Evolutionary conservation across 2,329 filamentous ascomycete species (phyloP).

Genomic region (Paraphoma chrysanthemicola): DNA sequence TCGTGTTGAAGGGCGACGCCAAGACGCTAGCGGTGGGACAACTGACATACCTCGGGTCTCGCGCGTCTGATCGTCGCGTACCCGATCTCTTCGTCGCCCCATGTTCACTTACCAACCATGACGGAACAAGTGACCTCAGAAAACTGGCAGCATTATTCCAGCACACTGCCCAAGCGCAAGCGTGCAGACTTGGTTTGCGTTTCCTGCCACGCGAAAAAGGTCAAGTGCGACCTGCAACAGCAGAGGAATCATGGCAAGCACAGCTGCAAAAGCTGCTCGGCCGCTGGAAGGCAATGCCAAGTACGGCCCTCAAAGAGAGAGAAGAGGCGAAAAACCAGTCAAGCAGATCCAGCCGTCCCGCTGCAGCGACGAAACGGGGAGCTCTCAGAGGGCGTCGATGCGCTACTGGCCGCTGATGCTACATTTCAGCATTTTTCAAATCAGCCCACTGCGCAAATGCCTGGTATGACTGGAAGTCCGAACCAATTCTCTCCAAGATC

Average conservation of each 20-base stretch:
- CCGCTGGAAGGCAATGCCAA: constrained; percentile 13
- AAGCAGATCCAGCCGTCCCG: neutral
- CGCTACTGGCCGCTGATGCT: constrained; percentile 15
- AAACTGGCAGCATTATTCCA: constrained; percentile 25
- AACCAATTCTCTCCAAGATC: constrained; percentile 10
- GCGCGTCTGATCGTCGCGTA: no score
- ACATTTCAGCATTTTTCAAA: constrained; percentile 10
- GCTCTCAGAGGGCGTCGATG: constrained; percentile 15
- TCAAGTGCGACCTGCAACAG: constrained; percentile 26
- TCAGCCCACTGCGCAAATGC: neutral
- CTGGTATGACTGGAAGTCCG: neutral
- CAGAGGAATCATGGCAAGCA: constrained; percentile 15
- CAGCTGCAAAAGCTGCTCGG: constrained; percentile 19
- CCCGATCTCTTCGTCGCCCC: no score
- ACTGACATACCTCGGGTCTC: no score
- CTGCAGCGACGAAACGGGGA: neutral
- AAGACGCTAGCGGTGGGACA: no score
- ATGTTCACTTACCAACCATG: neutral
- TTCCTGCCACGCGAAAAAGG: constrained; percentile 26
- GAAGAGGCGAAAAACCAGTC: constrained; percentile 15
- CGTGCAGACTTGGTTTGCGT: constrained; percentile 27
- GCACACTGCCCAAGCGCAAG: constrained; percentile 19
- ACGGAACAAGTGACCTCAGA: constrained; percentile 4
- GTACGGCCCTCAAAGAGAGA: constrained; percentile 24
- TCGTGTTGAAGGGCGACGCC: no score